phyloP scores from a whole-genome alignment of 2,329 filamentous ascomycete genomes.

The Periconia sp. region DNA sequence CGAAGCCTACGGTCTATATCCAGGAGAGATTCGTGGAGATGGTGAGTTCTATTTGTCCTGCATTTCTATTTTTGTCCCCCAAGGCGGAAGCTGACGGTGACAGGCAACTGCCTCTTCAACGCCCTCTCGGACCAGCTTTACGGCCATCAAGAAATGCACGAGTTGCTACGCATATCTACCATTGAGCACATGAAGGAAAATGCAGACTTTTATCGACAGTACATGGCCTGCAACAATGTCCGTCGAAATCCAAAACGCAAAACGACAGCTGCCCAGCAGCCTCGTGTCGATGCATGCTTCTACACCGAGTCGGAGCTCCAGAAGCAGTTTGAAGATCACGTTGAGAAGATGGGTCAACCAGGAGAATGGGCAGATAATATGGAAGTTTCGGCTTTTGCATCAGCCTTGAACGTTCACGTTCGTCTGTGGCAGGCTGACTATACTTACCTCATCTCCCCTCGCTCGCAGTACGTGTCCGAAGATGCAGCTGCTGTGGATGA shows the following conservation, averaged over 20 bases:
- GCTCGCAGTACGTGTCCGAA: slow-evolving; percentile 30
- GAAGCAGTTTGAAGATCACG: slow-evolving; percentile 56
- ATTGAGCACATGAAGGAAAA: slow-evolving; percentile 65
- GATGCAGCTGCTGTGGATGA: slow-evolving; percentile 35
- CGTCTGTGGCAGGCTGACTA: slow-evolving; percentile 61
- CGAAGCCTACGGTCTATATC: slow-evolving; percentile 59
- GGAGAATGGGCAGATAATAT: slow-evolving; percentile 68
- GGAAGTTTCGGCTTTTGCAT: slow-evolving; percentile 67
- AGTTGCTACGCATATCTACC: slow-evolving; percentile 60
- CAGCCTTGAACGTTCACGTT: slow-evolving; percentile 63
- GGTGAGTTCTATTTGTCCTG: slow-evolving; percentile 51
- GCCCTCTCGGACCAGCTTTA: slow-evolving; percentile 69
- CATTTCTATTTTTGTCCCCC: neutral
- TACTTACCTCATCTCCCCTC: slow-evolving; percentile 53
- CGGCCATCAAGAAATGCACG: slow-evolving; percentile 59
- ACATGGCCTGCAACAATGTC: slow-evolving; percentile 59
- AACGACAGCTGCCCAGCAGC: slow-evolving; percentile 48
- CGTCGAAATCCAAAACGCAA: slow-evolving; percentile 60
- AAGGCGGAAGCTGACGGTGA: slow-evolving; percentile 17
- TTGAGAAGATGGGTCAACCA: slow-evolving; percentile 61
- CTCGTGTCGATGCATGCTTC: slow-evolving; percentile 48
- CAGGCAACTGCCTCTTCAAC: slow-evolving; percentile 71
- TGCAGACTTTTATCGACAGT: slow-evolving; percentile 64
- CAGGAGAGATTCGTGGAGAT: slow-evolving; percentile 61
- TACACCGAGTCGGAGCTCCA: slow-evolving; percentile 59